These are phyloP conservation scores for Neonectria faginata DNA, from an alignment of 2,329 filamentous ascomycete species.

Conservation along the genomic window DNA sequence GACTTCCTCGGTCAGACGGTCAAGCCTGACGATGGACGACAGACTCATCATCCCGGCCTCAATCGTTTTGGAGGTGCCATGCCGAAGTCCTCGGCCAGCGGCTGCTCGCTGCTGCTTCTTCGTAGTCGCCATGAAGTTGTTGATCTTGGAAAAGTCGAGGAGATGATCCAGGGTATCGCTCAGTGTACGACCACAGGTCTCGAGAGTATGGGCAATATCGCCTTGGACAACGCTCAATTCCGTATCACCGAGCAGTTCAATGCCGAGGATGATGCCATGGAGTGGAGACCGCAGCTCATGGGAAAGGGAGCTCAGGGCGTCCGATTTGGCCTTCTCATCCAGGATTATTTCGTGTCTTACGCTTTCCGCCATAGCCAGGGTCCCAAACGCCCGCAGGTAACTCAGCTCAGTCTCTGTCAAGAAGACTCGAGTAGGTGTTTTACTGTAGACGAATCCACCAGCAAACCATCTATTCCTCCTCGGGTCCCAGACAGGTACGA, in stretches of 20 bases:
- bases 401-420: constrained; percentile 61
- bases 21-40: constrained; percentile 23
- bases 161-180: constrained; percentile 66
- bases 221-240: constrained; percentile 59
- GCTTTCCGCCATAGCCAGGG: constrained; percentile 68
- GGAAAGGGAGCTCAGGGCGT: constrained; percentile 70
- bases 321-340: constrained; percentile 63
- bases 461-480: constrained; percentile 61
- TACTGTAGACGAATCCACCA: constrained; percentile 63
- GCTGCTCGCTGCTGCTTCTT: constrained; percentile 24
- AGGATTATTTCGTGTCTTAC: constrained; percentile 20
- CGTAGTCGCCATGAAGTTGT: constrained; percentile 47
- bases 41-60: constrained; percentile 3
- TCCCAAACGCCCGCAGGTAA: constrained; percentile 63
- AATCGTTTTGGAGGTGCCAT: not conserved
- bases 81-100: not conserved
- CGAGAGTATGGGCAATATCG: constrained; percentile 61
- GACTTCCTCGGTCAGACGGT: constrained; percentile 38
- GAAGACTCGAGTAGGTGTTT: constrained; percentile 56
- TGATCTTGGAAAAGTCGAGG: constrained; percentile 66
- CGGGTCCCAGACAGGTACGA: constrained; percentile 62
- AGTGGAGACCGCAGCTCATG: constrained; percentile 72
- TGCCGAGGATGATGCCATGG: constrained; percentile 68
- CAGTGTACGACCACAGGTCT: constrained; percentile 63
- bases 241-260: constrained; percentile 66